A percentile compares a stretch with the other conserved stretches of the same genome.
Conservation (phyloP, 352 stramenopile genomes). For the Phytophthora pinifolia region DNA sequence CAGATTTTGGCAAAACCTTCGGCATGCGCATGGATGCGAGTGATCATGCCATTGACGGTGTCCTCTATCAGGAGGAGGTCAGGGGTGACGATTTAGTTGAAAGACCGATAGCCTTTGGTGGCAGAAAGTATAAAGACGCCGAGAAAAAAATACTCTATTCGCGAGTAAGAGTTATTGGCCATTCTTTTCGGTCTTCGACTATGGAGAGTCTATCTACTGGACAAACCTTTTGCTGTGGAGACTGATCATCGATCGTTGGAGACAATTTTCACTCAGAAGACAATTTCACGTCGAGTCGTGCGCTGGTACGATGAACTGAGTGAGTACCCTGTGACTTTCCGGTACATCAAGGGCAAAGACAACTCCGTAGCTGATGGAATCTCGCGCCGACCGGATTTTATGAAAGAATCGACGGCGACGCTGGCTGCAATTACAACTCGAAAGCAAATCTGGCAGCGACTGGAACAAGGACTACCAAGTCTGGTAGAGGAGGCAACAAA, state of each 20-base stretch:
- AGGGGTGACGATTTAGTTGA: conserved; percentile 1
- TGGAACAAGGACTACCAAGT: no score
- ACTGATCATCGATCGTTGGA: neutral
- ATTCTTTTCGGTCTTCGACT: conserved; percentile 1
- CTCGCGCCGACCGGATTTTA: no score
- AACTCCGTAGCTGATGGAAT: no score
- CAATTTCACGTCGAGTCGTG: neutral
- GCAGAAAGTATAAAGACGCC: conserved; percentile 3
- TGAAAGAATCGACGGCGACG: no score
- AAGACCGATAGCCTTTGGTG: conserved; percentile 3
- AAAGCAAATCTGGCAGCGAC: no score
- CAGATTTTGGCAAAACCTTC: neutral
- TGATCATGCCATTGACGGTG: conserved; percentile 1
- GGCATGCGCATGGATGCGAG: neutral
- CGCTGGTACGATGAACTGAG: conserved; percentile 8
- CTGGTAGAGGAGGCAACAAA: no score
- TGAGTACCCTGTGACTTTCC: no score
- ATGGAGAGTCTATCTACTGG: conserved; percentile 10
- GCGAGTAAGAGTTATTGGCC: conserved; percentile 12
- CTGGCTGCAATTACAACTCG: no score
- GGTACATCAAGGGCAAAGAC: no score
- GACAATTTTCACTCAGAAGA: neutral
- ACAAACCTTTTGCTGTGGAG: conserved; percentile 5
- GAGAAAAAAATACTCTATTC: conserved; percentile 2
- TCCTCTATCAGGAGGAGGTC: no score